Conservation (phyloP, 805 yeast species). For the Candida suzukii region DNA sequence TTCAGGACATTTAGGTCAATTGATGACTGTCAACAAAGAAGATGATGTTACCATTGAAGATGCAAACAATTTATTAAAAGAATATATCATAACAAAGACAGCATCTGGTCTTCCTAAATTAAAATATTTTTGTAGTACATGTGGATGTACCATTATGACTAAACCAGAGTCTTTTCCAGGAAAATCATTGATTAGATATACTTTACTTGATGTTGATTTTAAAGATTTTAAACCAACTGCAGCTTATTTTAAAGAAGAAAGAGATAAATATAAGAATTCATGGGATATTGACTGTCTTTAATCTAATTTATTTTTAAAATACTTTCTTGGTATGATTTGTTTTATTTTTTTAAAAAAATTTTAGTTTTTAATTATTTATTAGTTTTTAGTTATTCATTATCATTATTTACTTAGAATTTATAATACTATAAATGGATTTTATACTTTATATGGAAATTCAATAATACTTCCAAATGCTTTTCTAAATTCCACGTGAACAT, state of each 20-base stretch:
- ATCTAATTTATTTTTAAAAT: neutral
- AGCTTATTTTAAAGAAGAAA: neutral
- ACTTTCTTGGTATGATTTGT: no score
- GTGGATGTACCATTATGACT: slow-evolving; percentile 3
- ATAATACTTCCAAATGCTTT: no score
- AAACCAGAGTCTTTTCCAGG: neutral
- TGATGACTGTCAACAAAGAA: neutral
- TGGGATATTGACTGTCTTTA: neutral
- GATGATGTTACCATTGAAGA: neutral
- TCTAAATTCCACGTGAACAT: no score
- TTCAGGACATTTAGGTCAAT: slow-evolving; percentile 5
- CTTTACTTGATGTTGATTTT: slow-evolving; percentile 1
- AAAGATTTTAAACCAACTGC: neutral
- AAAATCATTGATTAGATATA: neutral
- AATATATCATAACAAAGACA: neutral
- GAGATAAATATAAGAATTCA: neutral
- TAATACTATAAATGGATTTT: no score
- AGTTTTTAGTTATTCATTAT: no score
- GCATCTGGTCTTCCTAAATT: slow-evolving; percentile 2
- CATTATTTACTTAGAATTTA: no score
- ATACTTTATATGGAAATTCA: no score
- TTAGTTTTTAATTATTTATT: no score
- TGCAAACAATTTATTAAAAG: neutral
- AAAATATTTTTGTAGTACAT: slow-evolving; percentile 3
- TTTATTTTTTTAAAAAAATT: no score